A percentile compares a stretch with the other conserved stretches of the same genome.
Conservation (phyloP, 257 asterid genomes). For the Cynanchum wilfordii region DNA sequence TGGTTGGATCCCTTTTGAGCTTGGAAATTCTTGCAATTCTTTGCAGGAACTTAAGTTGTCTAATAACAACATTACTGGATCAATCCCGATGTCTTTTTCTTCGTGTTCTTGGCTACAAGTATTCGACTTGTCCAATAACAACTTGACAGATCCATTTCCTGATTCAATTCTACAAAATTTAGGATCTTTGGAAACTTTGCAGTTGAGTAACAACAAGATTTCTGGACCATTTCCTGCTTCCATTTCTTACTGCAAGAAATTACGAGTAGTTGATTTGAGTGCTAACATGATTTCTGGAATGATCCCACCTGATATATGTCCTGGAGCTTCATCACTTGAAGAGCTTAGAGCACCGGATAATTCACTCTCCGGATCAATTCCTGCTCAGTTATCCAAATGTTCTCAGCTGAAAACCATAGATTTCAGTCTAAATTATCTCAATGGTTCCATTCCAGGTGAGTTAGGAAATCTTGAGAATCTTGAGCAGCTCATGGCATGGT, state of each 20-base stretch:
- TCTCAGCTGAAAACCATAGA: slow-evolving; percentile 65
- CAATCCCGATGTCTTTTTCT: slow-evolving; percentile 60
- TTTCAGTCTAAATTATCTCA: slow-evolving; percentile 78
- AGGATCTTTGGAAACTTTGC: slow-evolving; percentile 55
- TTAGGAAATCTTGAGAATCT: slow-evolving; percentile 67
- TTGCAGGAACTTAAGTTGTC: slow-evolving; percentile 71
- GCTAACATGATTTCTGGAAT: slow-evolving; percentile 62
- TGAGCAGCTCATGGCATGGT: slow-evolving; percentile 92
- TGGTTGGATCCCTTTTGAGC: slow-evolving; percentile 80
- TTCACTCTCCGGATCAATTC: slow-evolving; percentile 56
- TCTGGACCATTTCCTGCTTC: slow-evolving; percentile 70
- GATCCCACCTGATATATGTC: slow-evolving; percentile 71
- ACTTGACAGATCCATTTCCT: slow-evolving; percentile 71
- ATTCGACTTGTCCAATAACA: slow-evolving; percentile 69
- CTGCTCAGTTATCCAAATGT: slow-evolving; percentile 59
- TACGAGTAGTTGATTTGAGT: slow-evolving; percentile 63
- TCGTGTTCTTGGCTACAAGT: slow-evolving; percentile 57
- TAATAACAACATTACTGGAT: slow-evolving; percentile 70
- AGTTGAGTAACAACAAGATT: slow-evolving; percentile 56
- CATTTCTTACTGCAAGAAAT: slow-evolving; percentile 62
- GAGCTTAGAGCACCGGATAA: slow-evolving; percentile 83
- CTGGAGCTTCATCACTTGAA: slow-evolving; percentile 62
- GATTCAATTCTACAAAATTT: slow-evolving; percentile 49
- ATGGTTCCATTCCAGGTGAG: slow-evolving; percentile 75
- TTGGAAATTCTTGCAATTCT: slow-evolving; percentile 54